Conservation (phyloP, 768 basidiomycete species). For the Gloeostereum incarnatum region DNA sequence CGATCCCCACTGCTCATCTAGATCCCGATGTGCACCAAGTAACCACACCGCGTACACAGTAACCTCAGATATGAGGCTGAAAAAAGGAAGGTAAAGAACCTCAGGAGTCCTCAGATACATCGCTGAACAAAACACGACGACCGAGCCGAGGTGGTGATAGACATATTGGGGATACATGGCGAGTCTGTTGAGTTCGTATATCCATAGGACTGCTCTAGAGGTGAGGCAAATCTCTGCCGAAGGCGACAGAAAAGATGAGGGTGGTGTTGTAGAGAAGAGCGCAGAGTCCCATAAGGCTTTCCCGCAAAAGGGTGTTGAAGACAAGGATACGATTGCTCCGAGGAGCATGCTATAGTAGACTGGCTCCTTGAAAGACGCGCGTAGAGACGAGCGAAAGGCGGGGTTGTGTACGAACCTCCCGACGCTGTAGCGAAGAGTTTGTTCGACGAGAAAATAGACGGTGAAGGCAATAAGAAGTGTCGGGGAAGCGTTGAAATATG, state of each 20-base stretch:
- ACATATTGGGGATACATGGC: constrained; percentile 12
- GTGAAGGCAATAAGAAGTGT: constrained; percentile 10
- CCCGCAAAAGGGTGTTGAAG: constrained; percentile 11
- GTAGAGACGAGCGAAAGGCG: constrained; percentile 8
- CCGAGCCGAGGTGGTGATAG: constrained; percentile 11
- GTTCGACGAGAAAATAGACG: constrained; percentile 12
- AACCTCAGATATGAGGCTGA: constrained; percentile 11
- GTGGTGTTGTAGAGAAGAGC: constrained; percentile 1
- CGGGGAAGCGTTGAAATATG: too few species aligned
- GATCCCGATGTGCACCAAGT: constrained; percentile 9
- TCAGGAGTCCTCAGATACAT: constrained; percentile 8
- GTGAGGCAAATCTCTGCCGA: constrained; percentile 11
- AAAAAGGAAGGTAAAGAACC: constrained; percentile 9
- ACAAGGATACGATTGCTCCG: constrained; percentile 11
- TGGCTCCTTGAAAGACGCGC: constrained; percentile 10
- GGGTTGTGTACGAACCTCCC: neutral
- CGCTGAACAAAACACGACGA: constrained; percentile 11
- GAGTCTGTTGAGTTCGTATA: constrained; percentile 13
- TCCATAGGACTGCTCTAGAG: constrained; percentile 12
- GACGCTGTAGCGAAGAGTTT: constrained; percentile 5
- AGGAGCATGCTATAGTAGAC: constrained; percentile 13
- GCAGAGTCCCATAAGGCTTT: constrained; percentile 7
- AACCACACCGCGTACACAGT: constrained; percentile 12
- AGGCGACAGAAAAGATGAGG: constrained; percentile 8
- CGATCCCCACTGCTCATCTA: neutral